A percentile compares a stretch with the other conserved stretches of the same genome.
Evolutionary conservation across 805 yeast species (phyloP).

Genomic region (Saccharomyces jurei): DNA sequence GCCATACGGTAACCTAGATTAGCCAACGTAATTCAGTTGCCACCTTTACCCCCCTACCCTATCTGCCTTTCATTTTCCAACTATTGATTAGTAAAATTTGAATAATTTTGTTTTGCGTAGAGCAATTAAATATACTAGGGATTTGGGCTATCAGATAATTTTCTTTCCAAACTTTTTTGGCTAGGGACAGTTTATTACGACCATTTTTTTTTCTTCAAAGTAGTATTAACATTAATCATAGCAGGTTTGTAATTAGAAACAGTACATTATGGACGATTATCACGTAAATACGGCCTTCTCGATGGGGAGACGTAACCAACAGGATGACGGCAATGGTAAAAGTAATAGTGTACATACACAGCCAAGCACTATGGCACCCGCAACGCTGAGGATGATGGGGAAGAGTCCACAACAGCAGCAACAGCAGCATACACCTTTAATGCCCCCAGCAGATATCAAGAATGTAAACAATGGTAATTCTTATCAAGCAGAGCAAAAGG

Average conservation of each 20-base stretch:
- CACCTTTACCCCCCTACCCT: background rate
- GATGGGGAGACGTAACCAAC: constrained; percentile 16
- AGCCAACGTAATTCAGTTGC: background rate
- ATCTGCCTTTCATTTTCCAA: background rate
- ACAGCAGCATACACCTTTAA: constrained; percentile 13
- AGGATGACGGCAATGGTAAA: background rate
- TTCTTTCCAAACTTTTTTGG: background rate
- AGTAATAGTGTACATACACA: constrained; percentile 1
- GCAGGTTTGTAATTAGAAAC: background rate
- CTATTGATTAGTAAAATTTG: background rate
- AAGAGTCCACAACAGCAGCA: constrained; percentile 7
- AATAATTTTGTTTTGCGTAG: background rate
- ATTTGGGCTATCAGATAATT: background rate
- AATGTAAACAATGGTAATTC: constrained; percentile 3
- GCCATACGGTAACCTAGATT: background rate
- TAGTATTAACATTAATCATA: too few relatives aligned
- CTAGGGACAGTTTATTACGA: background rate
- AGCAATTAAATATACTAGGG: background rate
- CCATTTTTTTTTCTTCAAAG: background rate
- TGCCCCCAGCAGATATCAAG: constrained; percentile 20
- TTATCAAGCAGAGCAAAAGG: background rate
- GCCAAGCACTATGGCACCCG: constrained; percentile 24
- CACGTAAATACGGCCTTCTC: constrained; percentile 25
- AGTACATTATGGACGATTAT: constrained; percentile 13
- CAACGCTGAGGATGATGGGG: constrained; percentile 31